Evolutionary conservation across 306 rosid species (phyloP).

Genomic region (Medicago ruthenica): DNA sequence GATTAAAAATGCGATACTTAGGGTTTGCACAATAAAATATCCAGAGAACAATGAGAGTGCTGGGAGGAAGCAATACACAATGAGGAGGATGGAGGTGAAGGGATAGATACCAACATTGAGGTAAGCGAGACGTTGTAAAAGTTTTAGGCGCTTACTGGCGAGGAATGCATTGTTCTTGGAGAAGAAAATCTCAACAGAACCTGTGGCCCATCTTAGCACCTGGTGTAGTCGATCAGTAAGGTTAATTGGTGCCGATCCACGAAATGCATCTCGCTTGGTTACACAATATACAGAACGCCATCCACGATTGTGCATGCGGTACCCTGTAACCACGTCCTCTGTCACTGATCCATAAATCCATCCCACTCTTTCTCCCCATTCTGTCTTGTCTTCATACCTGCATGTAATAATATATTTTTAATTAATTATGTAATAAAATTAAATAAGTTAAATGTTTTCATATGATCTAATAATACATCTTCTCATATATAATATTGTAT

Average conservation of each 20-base stretch:
- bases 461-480: neutral
- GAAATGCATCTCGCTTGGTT: slow-evolving; percentile 61
- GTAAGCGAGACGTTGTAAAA: slow-evolving; percentile 57
- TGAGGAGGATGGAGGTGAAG: slow-evolving; percentile 58
- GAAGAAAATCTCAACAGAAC: slow-evolving; percentile 65
- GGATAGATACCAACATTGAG: slow-evolving; percentile 64
- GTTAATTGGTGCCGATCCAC: slow-evolving; percentile 61
- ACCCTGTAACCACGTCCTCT: slow-evolving; percentile 63
- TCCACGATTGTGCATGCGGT: slow-evolving; percentile 69
- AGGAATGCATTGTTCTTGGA: slow-evolving; percentile 58
- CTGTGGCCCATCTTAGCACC: slow-evolving; percentile 66
- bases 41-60: slow-evolving; percentile 58
- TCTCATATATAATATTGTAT: no score
- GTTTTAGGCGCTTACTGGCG: slow-evolving; percentile 42
- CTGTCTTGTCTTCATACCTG: slow-evolving; percentile 70
- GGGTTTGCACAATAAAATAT: slow-evolving; percentile 55
- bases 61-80: slow-evolving; percentile 64
- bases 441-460: neutral
- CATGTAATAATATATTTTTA: neutral
- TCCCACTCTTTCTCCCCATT: slow-evolving; percentile 68
- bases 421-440: neutral
- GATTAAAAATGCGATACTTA: slow-evolving; percentile 47
- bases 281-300: slow-evolving; percentile 65
- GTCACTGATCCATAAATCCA: slow-evolving; percentile 71
- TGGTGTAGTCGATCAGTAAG: slow-evolving; percentile 61